These are phyloP conservation scores for Euphorbia celastroides DNA, from an alignment of 441 rosid species.

Conservation along the genomic window DNA sequence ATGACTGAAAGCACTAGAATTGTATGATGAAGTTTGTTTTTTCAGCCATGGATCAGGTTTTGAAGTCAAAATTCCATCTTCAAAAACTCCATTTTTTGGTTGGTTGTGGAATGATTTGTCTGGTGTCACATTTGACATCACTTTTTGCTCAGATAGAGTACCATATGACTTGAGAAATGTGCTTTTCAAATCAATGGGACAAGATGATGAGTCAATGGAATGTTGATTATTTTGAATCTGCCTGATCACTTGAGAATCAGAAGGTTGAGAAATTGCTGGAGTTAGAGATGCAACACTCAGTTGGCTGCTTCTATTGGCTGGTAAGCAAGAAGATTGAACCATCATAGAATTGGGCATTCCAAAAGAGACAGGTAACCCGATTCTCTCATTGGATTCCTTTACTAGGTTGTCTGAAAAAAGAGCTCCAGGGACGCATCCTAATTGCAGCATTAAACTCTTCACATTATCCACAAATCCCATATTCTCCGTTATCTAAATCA, in stretches of 20 bases:
- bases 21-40: constrained; percentile 24
- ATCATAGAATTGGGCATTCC: constrained; percentile 28
- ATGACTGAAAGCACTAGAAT: constrained; percentile 25
- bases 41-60: constrained; percentile 23
- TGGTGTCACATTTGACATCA: constrained; percentile 19
- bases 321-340: constrained; percentile 26
- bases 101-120: constrained; percentile 22
- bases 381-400: constrained; percentile 36
- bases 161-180: constrained; percentile 19
- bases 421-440: constrained; percentile 73
- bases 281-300: constrained; percentile 34
- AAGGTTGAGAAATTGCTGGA: constrained; percentile 33
- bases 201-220: constrained; percentile 23
- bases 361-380: constrained; percentile 46
- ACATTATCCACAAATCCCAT: constrained; percentile 72
- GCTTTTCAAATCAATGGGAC: constrained; percentile 17
- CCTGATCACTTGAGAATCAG: constrained; percentile 24
- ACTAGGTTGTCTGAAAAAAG: constrained; percentile 50
- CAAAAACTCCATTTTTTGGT: constrained; percentile 23
- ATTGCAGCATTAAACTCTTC: constrained; percentile 66
- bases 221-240: constrained; percentile 27
- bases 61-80: constrained; percentile 36
- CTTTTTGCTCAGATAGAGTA: constrained; percentile 17
- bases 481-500: constrained; percentile 77
- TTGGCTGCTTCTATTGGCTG: constrained; percentile 32